A percentile compares a stretch with the other conserved stretches of the same genome.
phyloP scores from a whole-genome alignment of 176 grass and related monocot species.

The Eleusine coracana region DNA sequence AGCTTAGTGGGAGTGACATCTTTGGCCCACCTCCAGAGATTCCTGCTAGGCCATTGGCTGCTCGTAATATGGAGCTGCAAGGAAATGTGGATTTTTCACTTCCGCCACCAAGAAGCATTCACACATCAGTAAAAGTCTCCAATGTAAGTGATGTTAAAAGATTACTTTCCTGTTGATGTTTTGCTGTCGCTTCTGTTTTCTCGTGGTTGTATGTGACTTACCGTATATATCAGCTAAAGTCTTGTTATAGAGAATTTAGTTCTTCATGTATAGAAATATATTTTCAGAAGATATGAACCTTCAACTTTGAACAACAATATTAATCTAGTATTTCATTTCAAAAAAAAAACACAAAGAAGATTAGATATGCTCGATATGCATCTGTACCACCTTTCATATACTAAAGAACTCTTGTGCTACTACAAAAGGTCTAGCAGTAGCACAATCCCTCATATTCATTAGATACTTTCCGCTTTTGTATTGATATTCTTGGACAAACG shows the following conservation, averaged over 20 bases:
- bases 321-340: conserved; percentile 6
- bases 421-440: neutral
- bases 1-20: conserved; percentile 79
- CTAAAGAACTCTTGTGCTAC: neutral
- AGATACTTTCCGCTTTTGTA: neutral
- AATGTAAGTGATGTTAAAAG: conserved; percentile 57
- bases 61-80: conserved; percentile 76
- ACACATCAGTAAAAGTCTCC: conserved; percentile 88
- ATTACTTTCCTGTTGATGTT: conserved; percentile 6
- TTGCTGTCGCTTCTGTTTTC: neutral
- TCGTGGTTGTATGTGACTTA: neutral
- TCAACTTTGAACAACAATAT: neutral
- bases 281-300: neutral
- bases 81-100: conserved; percentile 78
- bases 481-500: neutral
- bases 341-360: neutral
- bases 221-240: neutral
- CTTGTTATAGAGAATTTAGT: neutral
- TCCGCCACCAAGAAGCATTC: conserved; percentile 61
- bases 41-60: conserved; percentile 60
- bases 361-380: neutral
- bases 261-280: neutral
- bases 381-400: neutral
- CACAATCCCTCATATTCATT: neutral
- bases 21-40: conserved; percentile 81